Evolutionary conservation across 805 yeast genomes (phyloP).

Genomic region (Pichia insulana): DNA sequence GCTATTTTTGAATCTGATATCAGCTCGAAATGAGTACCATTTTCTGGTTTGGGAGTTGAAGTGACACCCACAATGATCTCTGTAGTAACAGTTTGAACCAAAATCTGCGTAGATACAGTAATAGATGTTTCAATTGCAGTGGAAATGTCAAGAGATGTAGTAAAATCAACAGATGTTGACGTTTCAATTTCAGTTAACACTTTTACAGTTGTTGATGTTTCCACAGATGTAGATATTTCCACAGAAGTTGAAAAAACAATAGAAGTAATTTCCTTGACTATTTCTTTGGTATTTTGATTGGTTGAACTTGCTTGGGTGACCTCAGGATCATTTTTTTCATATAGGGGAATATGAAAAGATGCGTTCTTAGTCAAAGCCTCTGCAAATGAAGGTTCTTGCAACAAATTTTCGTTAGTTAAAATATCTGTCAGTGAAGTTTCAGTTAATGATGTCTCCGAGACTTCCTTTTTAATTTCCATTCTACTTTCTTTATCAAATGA

Average conservation of each 20-base stretch:
- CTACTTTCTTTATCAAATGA: no score
- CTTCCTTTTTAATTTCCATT: no score
- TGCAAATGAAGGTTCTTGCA: no score
- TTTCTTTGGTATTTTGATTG: conserved; percentile 8
- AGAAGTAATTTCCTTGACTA: conserved; percentile 10
- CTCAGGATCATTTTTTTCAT: no score
- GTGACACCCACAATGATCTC: neutral
- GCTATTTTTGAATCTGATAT: no score
- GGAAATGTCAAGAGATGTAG: neutral
- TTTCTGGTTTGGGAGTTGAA: neutral
- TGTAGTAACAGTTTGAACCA: conserved; percentile 1
- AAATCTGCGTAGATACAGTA: conserved; percentile 3
- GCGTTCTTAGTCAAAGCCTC: no score
- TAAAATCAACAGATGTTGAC: conserved; percentile 2
- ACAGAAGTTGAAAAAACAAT: neutral
- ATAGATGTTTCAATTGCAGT: conserved; percentile 8
- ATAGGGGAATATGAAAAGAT: no score
- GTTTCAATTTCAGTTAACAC: conserved; percentile 5
- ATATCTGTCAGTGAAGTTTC: no score
- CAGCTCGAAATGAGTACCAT: neutral
- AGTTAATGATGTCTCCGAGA: no score
- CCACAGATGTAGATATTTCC: conserved; percentile 7
- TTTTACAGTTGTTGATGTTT: conserved; percentile 4
- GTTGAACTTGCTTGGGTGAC: neutral
- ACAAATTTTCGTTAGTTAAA: no score